Conservation (phyloP, 1,284 basidiomycete species). For the Cerioporus squamosus region DNA sequence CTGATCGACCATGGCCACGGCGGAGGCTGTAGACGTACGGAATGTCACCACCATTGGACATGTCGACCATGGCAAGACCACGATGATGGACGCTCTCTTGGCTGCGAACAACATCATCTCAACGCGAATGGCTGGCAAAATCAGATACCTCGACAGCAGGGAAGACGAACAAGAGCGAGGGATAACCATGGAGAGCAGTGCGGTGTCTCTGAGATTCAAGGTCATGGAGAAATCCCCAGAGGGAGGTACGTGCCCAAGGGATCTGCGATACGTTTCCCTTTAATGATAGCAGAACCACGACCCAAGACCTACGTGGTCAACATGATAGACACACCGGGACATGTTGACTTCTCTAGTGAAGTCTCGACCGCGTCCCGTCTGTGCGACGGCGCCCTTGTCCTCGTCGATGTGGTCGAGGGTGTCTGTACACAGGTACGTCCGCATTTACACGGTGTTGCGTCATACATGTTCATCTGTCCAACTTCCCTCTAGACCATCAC, state of each 20-base stretch:
- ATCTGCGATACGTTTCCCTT: constrained; percentile 26
- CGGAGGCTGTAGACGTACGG: constrained; percentile 64
- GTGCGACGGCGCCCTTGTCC: constrained; percentile 94
- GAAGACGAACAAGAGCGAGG: constrained; percentile 98
- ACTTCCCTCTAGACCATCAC: constrained; percentile 78
- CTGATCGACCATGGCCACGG: constrained; percentile 19
- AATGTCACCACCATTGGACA: constrained; percentile 85
- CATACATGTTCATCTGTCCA: background rate
- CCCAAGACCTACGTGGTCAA: constrained; percentile 82
- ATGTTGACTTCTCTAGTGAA: constrained; percentile 98
- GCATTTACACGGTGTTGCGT: background rate
- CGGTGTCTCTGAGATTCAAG: constrained; percentile 86
- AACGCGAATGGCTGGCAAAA: constrained; percentile 91
- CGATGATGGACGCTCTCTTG: constrained; percentile 93
- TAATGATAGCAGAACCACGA: constrained; percentile 49
- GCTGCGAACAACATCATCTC: constrained; percentile 99
- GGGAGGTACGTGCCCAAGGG: constrained; percentile 41
- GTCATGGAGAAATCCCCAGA: constrained; percentile 60
- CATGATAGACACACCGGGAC: constrained; percentile 98
- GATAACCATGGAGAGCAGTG: constrained; percentile 99
- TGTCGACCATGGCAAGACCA: constrained; percentile 93
- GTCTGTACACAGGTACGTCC: constrained; percentile 91
- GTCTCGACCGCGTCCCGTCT: constrained; percentile 94
- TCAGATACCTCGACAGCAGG: constrained; percentile 94
- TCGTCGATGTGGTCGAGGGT: constrained; percentile 99